These are phyloP conservation scores for Myxozyma monticola DNA, from an alignment of 805 yeast genomes.

Conservation along the genomic window DNA sequence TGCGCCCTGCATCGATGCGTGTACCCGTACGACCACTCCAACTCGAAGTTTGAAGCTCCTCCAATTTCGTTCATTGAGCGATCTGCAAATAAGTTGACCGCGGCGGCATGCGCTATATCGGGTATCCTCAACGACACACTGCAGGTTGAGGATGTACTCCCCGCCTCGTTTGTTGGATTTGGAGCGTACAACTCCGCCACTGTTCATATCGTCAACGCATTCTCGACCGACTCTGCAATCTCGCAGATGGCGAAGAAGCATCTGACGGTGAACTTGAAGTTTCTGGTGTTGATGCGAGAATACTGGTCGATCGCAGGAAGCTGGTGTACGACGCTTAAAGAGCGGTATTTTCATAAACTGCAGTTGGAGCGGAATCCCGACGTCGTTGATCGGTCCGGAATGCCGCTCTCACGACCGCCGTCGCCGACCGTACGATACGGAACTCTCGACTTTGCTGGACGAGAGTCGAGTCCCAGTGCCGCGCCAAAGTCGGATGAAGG, in stretches of 20 bases:
- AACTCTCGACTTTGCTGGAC: slow-evolving; percentile 27
- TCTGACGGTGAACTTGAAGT: slow-evolving; percentile 37
- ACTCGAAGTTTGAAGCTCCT: slow-evolving; percentile 35
- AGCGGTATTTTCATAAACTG: slow-evolving; percentile 34
- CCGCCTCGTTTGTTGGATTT: slow-evolving; percentile 41
- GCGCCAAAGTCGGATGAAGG: slow-evolving; percentile 17
- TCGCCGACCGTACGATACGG: slow-evolving; percentile 31
- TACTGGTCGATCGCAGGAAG: slow-evolving; percentile 41
- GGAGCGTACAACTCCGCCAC: slow-evolving; percentile 40
- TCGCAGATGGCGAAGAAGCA: slow-evolving; percentile 38
- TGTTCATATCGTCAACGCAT: slow-evolving; percentile 39
- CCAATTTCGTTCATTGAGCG: slow-evolving; percentile 37
- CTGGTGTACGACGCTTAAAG: slow-evolving; percentile 40
- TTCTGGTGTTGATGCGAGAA: slow-evolving; percentile 37
- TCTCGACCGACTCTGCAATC: slow-evolving; percentile 35
- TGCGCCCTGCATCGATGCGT: slow-evolving; percentile 39
- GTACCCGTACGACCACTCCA: slow-evolving; percentile 36
- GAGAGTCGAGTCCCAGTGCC: slow-evolving; percentile 21
- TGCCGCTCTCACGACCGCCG: slow-evolving; percentile 27
- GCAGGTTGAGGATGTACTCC: slow-evolving; percentile 36
- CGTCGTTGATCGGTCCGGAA: slow-evolving; percentile 4
- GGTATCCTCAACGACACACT: slow-evolving; percentile 36
- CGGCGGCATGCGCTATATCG: slow-evolving; percentile 39
- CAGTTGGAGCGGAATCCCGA: slow-evolving; percentile 25
- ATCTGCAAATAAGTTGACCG: slow-evolving; percentile 36